These are phyloP conservation scores for Cercospora canescens DNA, from an alignment of 2,329 filamentous ascomycete genomes.

Conservation along the genomic window DNA sequence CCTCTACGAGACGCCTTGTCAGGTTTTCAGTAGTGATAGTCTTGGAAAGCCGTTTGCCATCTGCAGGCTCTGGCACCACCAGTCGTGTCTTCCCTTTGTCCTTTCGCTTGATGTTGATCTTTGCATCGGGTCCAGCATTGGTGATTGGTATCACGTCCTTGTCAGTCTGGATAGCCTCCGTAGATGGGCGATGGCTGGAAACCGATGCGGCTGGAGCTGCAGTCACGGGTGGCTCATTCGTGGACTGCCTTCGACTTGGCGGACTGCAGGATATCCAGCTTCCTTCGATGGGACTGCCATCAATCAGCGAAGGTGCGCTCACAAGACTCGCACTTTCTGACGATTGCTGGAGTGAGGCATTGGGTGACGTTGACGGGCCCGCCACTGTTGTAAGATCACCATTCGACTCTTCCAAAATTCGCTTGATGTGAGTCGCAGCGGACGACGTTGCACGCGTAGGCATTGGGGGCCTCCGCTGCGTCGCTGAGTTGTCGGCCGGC, in stretches of 20 bases:
- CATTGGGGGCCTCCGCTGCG: constrained; percentile 44
- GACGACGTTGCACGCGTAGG: constrained; percentile 47
- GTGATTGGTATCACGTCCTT: constrained; percentile 35
- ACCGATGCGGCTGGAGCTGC: not conserved
- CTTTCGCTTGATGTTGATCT: constrained; percentile 35
- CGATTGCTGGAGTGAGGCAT: constrained; percentile 1
- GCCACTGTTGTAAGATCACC: constrained; percentile 8
- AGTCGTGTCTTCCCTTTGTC: constrained; percentile 28
- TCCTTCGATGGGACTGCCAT: constrained; percentile 9
- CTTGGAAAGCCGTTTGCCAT: constrained; percentile 8
- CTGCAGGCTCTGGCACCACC: constrained; percentile 30
- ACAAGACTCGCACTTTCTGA: constrained; percentile 12
- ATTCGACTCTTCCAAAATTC: constrained; percentile 47
- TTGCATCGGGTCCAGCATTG: constrained; percentile 38
- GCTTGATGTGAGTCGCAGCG: constrained; percentile 49
- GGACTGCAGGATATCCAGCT: constrained; percentile 20
- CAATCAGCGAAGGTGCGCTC: constrained; percentile 10
- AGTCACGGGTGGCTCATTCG: not conserved
- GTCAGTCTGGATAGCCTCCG: constrained; percentile 15
- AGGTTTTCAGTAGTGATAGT: constrained; percentile 11
- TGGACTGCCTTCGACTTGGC: constrained; percentile 1
- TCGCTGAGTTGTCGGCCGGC: constrained; percentile 8
- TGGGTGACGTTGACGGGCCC: not conserved
- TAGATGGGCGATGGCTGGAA: not conserved
- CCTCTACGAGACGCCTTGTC: constrained; percentile 1